Conservation (phyloP, 2,329 filamentous ascomycete genomes). For the Beauveria medogensis region DNA sequence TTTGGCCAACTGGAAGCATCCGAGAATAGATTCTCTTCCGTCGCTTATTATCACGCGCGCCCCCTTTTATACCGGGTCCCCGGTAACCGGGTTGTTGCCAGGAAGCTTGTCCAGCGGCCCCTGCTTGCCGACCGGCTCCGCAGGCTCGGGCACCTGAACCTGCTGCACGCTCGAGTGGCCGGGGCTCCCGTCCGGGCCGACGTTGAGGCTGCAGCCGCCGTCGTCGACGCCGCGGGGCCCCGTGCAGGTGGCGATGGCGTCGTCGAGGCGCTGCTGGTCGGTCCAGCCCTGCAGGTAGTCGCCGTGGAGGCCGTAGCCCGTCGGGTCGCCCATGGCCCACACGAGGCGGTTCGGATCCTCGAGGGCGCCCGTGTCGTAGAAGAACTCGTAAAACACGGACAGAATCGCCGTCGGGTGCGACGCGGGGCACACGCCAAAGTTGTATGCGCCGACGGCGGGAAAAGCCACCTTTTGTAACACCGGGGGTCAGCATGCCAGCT, state of each 20-base stretch:
- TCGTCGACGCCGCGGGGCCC: slow-evolving; percentile 18
- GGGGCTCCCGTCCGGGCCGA: slow-evolving; percentile 17
- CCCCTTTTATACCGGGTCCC: background rate
- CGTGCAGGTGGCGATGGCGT: slow-evolving; percentile 20
- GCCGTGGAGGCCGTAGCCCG: slow-evolving; percentile 23
- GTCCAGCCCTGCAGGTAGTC: slow-evolving; percentile 24
- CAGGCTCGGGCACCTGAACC: slow-evolving; percentile 16
- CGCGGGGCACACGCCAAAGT: slow-evolving; percentile 27
- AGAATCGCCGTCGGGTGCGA: slow-evolving; percentile 35
- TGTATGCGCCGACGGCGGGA: slow-evolving; percentile 21
- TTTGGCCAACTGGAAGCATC: too few species aligned
- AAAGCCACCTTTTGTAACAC: slow-evolving; percentile 19
- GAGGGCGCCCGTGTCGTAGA: slow-evolving; percentile 31
- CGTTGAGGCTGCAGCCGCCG: slow-evolving; percentile 19
- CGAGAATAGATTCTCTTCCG: too few species aligned
- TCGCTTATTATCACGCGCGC: too few species aligned
- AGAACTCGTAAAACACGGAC: slow-evolving; percentile 38
- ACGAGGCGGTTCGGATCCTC: slow-evolving; percentile 20
- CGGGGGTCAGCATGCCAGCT: background rate
- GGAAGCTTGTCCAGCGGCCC: slow-evolving; percentile 18
- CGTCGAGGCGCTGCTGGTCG: slow-evolving; percentile 20
- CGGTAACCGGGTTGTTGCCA: slow-evolving; percentile 20
- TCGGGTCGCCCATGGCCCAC: slow-evolving; percentile 21
- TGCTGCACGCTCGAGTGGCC: slow-evolving; percentile 15
- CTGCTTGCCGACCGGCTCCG: slow-evolving; percentile 19